phyloP scores from a whole-genome alignment of 371 early-diverging fungal genomes.

The Rhizomucor pusillus region DNA sequence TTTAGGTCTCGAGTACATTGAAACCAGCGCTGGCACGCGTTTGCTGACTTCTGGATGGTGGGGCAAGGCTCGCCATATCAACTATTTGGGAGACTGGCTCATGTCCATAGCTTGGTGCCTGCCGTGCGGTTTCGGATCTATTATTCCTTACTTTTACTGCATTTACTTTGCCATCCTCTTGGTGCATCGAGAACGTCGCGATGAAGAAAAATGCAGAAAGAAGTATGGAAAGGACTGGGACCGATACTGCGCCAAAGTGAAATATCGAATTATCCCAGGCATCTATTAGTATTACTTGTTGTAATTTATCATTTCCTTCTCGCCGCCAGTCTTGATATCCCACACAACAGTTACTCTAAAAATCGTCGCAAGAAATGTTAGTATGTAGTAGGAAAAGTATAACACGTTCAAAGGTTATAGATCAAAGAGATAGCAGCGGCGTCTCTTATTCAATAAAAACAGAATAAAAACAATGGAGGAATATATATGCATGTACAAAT shows the following conservation, averaged over 20 bases:
- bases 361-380: no score
- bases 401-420: no score
- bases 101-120: conserved; percentile 87
- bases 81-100: conserved; percentile 90
- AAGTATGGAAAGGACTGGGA: conserved; percentile 96
- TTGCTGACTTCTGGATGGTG: conserved; percentile 91
- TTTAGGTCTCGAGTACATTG: conserved; percentile 74
- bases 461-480: no score
- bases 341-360: no score
- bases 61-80: conserved; percentile 89
- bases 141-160: conserved; percentile 91
- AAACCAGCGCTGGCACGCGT: conserved; percentile 75
- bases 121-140: conserved; percentile 60
- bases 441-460: no score
- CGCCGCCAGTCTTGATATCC: no score
- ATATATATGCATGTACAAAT: no score
- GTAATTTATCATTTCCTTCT: no score
- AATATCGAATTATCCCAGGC: conserved; percentile 82
- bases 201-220: conserved; percentile 83
- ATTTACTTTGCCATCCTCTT: conserved; percentile 87
- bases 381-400: no score
- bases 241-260: conserved; percentile 79
- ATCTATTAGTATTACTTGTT: conserved; percentile 14
- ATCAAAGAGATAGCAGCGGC: no score
- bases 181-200: conserved; percentile 84